Evolutionary conservation across 2,329 filamentous ascomycete species (phyloP).

Genomic region (Ceratocystiopsis minuta): DNA sequence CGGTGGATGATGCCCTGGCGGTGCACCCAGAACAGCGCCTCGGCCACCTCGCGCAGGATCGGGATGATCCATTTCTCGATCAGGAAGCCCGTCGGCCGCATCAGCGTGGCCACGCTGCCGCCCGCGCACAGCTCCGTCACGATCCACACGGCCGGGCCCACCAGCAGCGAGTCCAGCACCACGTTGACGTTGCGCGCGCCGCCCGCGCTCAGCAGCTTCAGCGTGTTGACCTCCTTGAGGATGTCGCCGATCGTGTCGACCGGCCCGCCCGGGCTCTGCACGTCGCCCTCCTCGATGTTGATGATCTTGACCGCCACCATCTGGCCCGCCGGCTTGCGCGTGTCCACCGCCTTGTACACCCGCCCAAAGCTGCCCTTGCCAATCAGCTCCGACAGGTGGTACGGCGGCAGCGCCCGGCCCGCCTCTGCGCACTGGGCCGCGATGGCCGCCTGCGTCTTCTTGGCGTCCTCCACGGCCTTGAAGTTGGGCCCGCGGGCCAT

Average conservation of each 20-base stretch:
- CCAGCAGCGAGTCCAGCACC: slow-evolving; percentile 60
- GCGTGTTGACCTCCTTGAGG: slow-evolving; percentile 47
- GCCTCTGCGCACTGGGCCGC: slow-evolving; percentile 37
- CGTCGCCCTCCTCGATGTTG: slow-evolving; percentile 64
- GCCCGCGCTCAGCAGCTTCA: slow-evolving; percentile 55
- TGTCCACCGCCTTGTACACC: slow-evolving; percentile 41
- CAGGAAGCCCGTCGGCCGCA: slow-evolving; percentile 51
- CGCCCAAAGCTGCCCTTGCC: slow-evolving; percentile 51
- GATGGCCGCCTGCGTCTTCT: slow-evolving; percentile 35
- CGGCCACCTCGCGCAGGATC: slow-evolving; percentile 47
- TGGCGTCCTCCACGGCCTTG: neutral
- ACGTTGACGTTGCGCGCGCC: slow-evolving; percentile 66
- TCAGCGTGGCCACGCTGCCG: slow-evolving; percentile 59
- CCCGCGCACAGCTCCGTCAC: slow-evolving; percentile 75
- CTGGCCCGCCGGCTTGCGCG: slow-evolving; percentile 14
- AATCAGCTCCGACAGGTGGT: slow-evolving; percentile 45
- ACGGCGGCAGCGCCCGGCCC: slow-evolving; percentile 38
- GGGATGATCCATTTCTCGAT: slow-evolving; percentile 45
- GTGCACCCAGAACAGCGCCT: slow-evolving; percentile 49
- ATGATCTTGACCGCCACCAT: slow-evolving; percentile 63
- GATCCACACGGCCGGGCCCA: slow-evolving; percentile 73
- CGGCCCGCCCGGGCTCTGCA: slow-evolving; percentile 40
- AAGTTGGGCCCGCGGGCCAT: too few species aligned
- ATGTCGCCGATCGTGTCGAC: slow-evolving; percentile 53
- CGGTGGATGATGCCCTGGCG: slow-evolving; percentile 50